Conservation (phyloP, 208 protist species). For the Leishmania lainsoni region DNA sequence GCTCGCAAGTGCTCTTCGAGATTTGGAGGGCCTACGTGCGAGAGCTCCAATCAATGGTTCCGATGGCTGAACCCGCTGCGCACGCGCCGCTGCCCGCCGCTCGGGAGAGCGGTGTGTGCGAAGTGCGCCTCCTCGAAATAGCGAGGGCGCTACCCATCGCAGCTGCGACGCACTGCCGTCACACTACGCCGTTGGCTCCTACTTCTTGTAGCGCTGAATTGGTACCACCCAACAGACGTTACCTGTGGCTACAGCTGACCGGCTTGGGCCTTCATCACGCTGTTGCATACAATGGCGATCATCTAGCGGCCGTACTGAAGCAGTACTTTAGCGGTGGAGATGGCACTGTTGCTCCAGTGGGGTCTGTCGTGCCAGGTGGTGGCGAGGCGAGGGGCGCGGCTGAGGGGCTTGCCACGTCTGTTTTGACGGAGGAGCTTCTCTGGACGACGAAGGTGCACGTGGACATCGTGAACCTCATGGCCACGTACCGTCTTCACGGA, state of each 20-base stretch:
- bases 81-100: neutral
- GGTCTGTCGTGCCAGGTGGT: neutral
- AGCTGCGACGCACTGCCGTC: neutral
- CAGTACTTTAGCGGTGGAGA: slow-evolving; percentile 45
- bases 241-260: slow-evolving; percentile 36
- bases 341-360: neutral
- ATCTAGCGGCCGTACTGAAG: slow-evolving; percentile 47
- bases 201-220: neutral
- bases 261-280: slow-evolving; percentile 49
- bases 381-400: neutral
- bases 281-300: slow-evolving; percentile 51
- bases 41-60: slow-evolving; percentile 2
- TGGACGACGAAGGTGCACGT: slow-evolving; percentile 21
- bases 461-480: slow-evolving; percentile 31
- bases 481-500: slow-evolving; percentile 35
- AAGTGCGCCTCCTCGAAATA: slow-evolving; percentile 18
- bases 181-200: neutral
- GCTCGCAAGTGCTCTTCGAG: slow-evolving; percentile 11
- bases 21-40: slow-evolving; percentile 21
- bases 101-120: slow-evolving; percentile 20
- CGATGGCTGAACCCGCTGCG: neutral
- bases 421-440: neutral
- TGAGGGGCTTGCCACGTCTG: neutral
- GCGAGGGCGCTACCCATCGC: neutral
- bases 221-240: slow-evolving; percentile 1